A percentile compares a stretch with the other conserved stretches of the same genome.
Conservation (phyloP, 257 asterid species). For the Henckelia pumila region DNA sequence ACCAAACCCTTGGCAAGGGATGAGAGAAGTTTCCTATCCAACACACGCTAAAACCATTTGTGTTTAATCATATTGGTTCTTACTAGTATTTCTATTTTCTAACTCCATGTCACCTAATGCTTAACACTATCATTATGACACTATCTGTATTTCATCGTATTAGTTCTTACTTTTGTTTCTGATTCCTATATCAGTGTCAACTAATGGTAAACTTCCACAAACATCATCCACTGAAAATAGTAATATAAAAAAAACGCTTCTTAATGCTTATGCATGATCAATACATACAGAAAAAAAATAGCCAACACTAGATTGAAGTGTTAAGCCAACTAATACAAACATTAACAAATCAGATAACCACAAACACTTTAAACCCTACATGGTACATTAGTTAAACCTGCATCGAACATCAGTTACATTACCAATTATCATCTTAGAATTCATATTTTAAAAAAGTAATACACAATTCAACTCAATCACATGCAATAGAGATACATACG, state of each 20-base stretch:
- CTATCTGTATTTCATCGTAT: not conserved
- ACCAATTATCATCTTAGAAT: not conserved
- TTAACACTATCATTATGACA: not conserved
- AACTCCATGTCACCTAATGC: not conserved
- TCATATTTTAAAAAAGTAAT: not conserved
- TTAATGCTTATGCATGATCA: not conserved
- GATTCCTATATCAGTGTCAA: not conserved
- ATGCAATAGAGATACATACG: constrained; percentile 35
- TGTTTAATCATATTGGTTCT: not conserved
- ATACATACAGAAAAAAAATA: too few relatives aligned
- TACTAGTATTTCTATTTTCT: too few relatives aligned
- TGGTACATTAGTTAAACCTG: not conserved
- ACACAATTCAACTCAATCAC: not conserved
- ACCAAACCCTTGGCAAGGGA: not conserved
- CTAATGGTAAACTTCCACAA: not conserved
- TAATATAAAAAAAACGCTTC: too few relatives aligned
- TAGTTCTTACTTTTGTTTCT: not conserved
- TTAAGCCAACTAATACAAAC: too few relatives aligned
- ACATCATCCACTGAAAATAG: not conserved
- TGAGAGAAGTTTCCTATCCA: not conserved
- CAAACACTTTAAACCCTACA: not conserved
- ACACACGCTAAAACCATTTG: too few relatives aligned
- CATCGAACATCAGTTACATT: not conserved
- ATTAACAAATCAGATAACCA: not conserved
- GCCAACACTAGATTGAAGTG: too few relatives aligned